Base-by-base conservation (phyloP, 371 early-diverging fungal species). In the Rhizopus sp. region DNA sequence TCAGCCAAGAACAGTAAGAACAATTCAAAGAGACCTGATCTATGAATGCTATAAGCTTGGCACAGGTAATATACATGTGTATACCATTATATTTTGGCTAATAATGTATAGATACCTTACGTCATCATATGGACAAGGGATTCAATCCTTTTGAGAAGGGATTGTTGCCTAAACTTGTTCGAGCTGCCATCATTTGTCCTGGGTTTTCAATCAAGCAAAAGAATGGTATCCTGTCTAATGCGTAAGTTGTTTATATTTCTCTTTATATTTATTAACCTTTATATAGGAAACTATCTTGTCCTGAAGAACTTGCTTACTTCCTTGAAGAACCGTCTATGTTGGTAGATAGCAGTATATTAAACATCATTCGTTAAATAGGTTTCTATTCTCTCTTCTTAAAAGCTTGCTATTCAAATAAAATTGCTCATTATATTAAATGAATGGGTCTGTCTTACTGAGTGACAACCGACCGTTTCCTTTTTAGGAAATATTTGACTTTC, bases 1-100 rank as follows among this genome's bases (percentile, higher is more conserved):
- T 7, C 66, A 66, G 39, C 38, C 49, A 2, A 53, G 23, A 3
- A 33, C 48, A 1, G 51, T 66, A 2, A 60, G 45, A n/a, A 66
- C 58, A 7, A 50, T 37, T 23, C 66, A 66, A 46, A 31, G 66
- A 7, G 66, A 66, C 32, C 44, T 66, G 5, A 44, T 66, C 8
- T 66, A 66, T 44, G 66, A 66, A 45, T 57, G 61, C 15, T 66
- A 61, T 16, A 66, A 66, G 35, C 40, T 66, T 23, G 58, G 34
- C 15, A 57, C 66, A 6, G 61, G 66, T 66, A 61, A 57, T 3
- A 45, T 54, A 8, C 15, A 29, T 35, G 4, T 35, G 4, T 34
- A 52, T 30, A 5, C 29, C 13, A 29, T 30, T 40, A 7, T 23
- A 51, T n/a, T 3, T 38, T 17, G 16, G 7, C 12, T 13, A 31